Conservation (phyloP, 192 early-diverging fungal species). For the Coemansia sp. region DNA sequence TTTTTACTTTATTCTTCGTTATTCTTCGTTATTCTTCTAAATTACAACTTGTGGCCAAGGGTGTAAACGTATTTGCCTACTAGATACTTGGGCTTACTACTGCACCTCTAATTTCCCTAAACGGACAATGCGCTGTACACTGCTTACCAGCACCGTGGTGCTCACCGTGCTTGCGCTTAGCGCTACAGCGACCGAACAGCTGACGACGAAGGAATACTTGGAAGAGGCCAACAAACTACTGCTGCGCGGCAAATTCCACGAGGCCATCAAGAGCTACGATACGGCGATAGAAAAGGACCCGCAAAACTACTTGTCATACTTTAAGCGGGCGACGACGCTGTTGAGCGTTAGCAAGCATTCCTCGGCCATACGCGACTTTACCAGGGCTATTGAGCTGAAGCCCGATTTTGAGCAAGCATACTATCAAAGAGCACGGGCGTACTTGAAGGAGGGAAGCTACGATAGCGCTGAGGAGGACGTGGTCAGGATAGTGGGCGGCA, state of each 20-base stretch:
- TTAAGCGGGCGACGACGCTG: constrained; percentile 83
- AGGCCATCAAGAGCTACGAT: constrained; percentile 49
- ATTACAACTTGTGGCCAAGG: neutral
- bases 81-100: constrained; percentile 4
- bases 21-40: neutral
- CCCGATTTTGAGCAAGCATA: constrained; percentile 81
- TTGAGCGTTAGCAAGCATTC: constrained; percentile 71
- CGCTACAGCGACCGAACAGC: constrained; percentile 25
- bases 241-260: constrained; percentile 37
- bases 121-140: constrained; percentile 33
- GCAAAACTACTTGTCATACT: constrained; percentile 84
- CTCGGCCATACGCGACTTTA: constrained; percentile 83
- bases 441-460: constrained; percentile 70
- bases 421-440: constrained; percentile 72
- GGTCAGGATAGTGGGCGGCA: constrained; percentile 13
- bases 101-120: neutral
- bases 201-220: constrained; percentile 45
- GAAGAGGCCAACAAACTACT: constrained; percentile 53
- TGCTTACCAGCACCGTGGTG: constrained; percentile 38
- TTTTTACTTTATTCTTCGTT: neutral
- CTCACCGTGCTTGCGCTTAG: constrained; percentile 34
- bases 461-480: constrained; percentile 66
- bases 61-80: neutral
- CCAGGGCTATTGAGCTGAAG: constrained; percentile 75
- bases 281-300: constrained; percentile 70